A percentile compares a stretch with the other conserved stretches of the same genome.
Evolutionary conservation across 164 flowering plant genomes (phyloP).

Genomic region (Berberis vulgaris): DNA sequence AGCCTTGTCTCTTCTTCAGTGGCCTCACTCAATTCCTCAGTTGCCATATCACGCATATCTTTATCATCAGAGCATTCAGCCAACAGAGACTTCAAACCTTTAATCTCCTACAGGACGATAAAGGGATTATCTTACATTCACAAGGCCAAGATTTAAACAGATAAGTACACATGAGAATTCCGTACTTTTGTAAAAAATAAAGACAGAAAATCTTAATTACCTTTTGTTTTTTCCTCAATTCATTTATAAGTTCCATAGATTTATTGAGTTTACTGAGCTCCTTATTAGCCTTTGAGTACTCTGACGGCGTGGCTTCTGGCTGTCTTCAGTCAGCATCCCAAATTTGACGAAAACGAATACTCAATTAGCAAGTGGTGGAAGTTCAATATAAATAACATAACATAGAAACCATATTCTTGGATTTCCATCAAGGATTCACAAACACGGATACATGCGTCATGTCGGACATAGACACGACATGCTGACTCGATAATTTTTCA

Average conservation of each 20-base stretch:
- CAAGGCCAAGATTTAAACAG: background rate
- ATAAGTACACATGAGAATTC: background rate
- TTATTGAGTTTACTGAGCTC: conserved; percentile 63
- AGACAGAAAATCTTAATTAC: too few species aligned
- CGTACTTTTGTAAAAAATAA: background rate
- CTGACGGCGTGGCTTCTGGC: conserved; percentile 72
- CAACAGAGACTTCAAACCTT: conserved; percentile 52
- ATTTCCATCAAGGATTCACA: too few species aligned
- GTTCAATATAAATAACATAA: background rate
- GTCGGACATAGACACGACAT: too few species aligned
- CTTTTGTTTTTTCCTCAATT: conserved; percentile 68
- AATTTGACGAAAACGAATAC: conserved; percentile 4
- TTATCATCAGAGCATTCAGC: conserved; percentile 63
- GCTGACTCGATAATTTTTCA: too few species aligned
- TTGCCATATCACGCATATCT: conserved; percentile 77
- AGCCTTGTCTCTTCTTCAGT: too few species aligned
- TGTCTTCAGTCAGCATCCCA: conserved; percentile 51
- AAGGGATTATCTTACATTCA: background rate
- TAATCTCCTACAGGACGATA: conserved; percentile 51
- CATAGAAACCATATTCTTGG: background rate
- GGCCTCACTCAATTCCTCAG: too few species aligned
- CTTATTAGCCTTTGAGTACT: conserved; percentile 76
- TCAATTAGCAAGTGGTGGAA: conserved; percentile 4
- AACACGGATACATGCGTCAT: too few species aligned
- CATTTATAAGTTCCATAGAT: conserved; percentile 54